Evolutionary conservation across 257 asterid genomes (phyloP).

Genomic region (Plantago elongata): DNA sequence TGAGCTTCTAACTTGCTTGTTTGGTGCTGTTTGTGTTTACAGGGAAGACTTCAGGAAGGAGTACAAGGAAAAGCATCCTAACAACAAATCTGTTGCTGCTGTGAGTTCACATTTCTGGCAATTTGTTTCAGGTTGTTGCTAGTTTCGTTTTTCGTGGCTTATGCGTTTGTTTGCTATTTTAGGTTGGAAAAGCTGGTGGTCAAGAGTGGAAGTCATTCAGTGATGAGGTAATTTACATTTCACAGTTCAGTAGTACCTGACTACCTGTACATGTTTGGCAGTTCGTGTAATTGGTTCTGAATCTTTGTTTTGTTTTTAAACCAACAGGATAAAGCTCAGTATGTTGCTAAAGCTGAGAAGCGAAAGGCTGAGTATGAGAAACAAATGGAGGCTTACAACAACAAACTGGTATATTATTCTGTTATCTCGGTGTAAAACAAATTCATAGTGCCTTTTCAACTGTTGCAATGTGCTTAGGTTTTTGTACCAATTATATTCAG

Average conservation of each 20-base stretch:
- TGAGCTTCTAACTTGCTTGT: neutral
- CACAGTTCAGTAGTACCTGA: neutral
- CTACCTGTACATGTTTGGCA: neutral
- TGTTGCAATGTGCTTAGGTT: neutral
- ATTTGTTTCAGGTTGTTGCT: neutral
- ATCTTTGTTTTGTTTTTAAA: neutral
- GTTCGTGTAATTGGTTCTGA: too few relatives aligned
- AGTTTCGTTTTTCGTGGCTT: neutral
- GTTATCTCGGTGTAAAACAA: neutral
- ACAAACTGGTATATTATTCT: slow-evolving; percentile 38
- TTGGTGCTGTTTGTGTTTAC: slow-evolving; percentile 8
- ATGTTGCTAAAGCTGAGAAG: slow-evolving; percentile 40
- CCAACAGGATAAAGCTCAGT: slow-evolving; percentile 58
- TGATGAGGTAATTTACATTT: slow-evolving; percentile 31
- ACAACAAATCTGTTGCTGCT: slow-evolving; percentile 65
- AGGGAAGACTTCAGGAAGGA: slow-evolving; percentile 64
- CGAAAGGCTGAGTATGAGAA: slow-evolving; percentile 57
- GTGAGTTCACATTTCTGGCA: slow-evolving; percentile 10
- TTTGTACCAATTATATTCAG: slow-evolving; percentile 1
- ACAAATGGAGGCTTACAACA: slow-evolving; percentile 66
- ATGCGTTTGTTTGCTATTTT: slow-evolving; percentile 5
- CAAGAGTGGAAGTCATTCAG: slow-evolving; percentile 56
- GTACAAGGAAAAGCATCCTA: slow-evolving; percentile 55
- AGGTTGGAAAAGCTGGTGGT: slow-evolving; percentile 80
- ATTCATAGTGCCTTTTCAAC: neutral